Conservation (phyloP, 768 basidiomycete genomes). For the Mycena crocata region DNA sequence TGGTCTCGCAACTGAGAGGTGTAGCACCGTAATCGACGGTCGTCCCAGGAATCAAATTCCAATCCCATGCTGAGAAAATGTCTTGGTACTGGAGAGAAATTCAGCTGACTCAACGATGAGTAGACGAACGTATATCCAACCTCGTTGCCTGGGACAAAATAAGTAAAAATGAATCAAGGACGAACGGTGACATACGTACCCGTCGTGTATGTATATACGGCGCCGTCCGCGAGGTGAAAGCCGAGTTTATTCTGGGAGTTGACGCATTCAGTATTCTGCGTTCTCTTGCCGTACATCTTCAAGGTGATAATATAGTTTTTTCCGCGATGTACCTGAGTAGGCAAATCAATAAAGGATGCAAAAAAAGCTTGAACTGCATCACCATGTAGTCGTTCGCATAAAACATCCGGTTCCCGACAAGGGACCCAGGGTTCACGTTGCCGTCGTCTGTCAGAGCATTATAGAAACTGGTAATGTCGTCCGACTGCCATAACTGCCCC, state of each 20-base stretch:
- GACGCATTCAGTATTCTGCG: slow-evolving; percentile 59
- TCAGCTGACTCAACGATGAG: background rate
- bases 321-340: slow-evolving; percentile 61
- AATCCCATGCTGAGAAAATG: slow-evolving; percentile 66
- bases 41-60: slow-evolving; percentile 66
- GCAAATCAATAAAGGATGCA: background rate
- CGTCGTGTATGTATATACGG: slow-evolving; percentile 56
- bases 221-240: slow-evolving; percentile 64
- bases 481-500: slow-evolving; percentile 52
- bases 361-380: background rate
- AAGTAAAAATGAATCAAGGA: background rate
- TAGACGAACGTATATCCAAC: background rate
- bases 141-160: slow-evolving; percentile 50
- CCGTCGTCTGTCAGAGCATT: slow-evolving; percentile 39
- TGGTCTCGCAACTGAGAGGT: slow-evolving; percentile 38
- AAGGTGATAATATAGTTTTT: slow-evolving; percentile 55
- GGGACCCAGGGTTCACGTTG: slow-evolving; percentile 51
- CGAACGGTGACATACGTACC: background rate
- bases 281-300: slow-evolving; percentile 59
- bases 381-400: slow-evolving; percentile 64
- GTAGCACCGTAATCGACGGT: slow-evolving; percentile 49
- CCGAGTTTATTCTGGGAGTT: slow-evolving; percentile 61
- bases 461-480: slow-evolving; percentile 41
- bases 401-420: slow-evolving; percentile 60
- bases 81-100: slow-evolving; percentile 42